Evolutionary conservation across 768 basidiomycete genomes (phyloP), one percentile per base, ranked within the genome.

Genomic region (Agrocybe praecox): DNA sequence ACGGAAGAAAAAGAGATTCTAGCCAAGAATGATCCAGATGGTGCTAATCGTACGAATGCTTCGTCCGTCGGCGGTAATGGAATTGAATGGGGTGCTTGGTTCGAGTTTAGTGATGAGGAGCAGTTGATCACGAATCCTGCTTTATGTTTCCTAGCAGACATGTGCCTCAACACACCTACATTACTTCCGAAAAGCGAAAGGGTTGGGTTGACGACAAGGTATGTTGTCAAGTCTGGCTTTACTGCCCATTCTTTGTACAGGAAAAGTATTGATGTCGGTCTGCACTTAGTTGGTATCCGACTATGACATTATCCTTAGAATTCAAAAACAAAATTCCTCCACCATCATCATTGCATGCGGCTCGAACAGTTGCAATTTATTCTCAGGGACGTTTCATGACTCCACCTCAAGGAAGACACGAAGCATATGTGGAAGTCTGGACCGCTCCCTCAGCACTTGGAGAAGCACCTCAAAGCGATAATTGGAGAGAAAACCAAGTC

Each of bases 401-500:
- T 46, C 73, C 81, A 43, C 84, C 84, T 0, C 76, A 81, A 56
- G 79, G 80, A 8, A 73, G 86, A 54, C 86, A 89, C 59, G 85
- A 88, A 46, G 62, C 68, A 3, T 81, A 81, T 59, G 78, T 82
- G 2, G 88, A 88, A 62, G 72, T 88, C 12, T 89, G 87, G 87
- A 83, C 84, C 6, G 84, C 87, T 10, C 88, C 88, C 1, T 72
- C 74, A 43, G 74, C 83, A 52, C 72, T 85, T 36, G 83, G 80
- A 2, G 77, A 79, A 52, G 82, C 81, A 0, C 48, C 65, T 5
- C 66, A 74, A 26, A 32, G 40, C 8, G 67, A 75, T 2, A 78
- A 79, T 11, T 89, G 87, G 88, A 78, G 83, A 59, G 84, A 84
- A 46, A 68, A 80, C 49, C 86, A 88, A 62, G 72, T 82, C n/a